Evolutionary conservation across 139 green algal species (phyloP).

Genomic region (Chlorella sp.): DNA sequence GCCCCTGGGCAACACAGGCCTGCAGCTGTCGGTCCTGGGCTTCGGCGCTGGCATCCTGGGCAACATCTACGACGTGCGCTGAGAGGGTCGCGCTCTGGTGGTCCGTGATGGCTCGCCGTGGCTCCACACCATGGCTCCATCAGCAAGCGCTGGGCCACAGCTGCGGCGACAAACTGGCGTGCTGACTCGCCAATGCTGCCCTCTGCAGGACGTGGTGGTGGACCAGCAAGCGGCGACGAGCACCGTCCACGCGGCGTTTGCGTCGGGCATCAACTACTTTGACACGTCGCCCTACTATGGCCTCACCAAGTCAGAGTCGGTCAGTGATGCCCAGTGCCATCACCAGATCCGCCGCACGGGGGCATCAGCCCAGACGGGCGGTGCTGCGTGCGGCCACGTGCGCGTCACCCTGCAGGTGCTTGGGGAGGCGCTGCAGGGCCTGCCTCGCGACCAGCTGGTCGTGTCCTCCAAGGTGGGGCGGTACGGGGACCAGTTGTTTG

Average conservation of each 20-base stretch:
- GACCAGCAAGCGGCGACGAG: constrained; percentile 15
- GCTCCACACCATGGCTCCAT: no score
- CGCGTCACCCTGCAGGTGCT: constrained; percentile 76
- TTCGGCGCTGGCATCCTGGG: constrained; percentile 87
- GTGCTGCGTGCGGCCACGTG: no score
- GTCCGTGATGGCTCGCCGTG: no score
- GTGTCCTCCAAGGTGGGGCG: constrained; percentile 82
- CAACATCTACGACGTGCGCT: constrained; percentile 70
- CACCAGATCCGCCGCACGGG: no score
- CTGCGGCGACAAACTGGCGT: no score
- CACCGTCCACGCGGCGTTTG: constrained; percentile 76
- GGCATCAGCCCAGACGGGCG: no score
- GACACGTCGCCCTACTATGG: constrained; percentile 96
- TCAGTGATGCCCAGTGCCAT: no score
- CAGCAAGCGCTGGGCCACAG: no score
- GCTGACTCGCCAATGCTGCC: no score
- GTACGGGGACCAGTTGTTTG: constrained; percentile 77
- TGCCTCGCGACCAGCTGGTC: constrained; percentile 77
- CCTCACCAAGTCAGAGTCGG: constrained; percentile 68
- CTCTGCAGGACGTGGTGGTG: constrained; percentile 9
- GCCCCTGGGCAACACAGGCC: constrained; percentile 68
- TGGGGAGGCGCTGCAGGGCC: constrained; percentile 55
- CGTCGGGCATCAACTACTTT: constrained; percentile 90
- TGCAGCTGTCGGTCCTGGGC: constrained; percentile 77
- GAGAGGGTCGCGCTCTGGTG: no score